Conservation (phyloP, 2,329 filamentous ascomycete species). For the Westerdykella sp. region DNA sequence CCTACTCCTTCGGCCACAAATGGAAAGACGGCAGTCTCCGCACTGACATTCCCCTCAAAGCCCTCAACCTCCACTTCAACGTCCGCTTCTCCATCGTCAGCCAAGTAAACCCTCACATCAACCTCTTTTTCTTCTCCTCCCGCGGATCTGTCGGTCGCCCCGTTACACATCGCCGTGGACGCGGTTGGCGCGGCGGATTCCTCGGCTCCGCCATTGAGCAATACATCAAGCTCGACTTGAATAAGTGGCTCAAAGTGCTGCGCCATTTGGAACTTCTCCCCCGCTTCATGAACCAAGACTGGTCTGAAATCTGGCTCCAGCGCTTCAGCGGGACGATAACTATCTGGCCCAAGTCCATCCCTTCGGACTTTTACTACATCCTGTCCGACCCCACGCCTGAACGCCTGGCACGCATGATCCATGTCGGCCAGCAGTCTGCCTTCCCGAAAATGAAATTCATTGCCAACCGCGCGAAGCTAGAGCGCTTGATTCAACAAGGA, state of each 20-base stretch:
- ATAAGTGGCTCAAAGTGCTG: constrained; percentile 95
- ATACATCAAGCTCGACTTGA: constrained; percentile 91
- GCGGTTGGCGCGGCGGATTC: constrained; percentile 94
- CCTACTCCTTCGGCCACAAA: constrained; percentile 96
- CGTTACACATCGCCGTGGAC: constrained; percentile 86
- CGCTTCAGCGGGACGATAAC: constrained; percentile 92
- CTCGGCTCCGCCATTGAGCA: constrained; percentile 88
- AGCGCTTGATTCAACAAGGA: constrained; percentile 59
- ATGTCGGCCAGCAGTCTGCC: constrained; percentile 78
- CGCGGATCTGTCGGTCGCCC: constrained; percentile 86
- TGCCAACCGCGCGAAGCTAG: constrained; percentile 76
- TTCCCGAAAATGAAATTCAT: constrained; percentile 93
- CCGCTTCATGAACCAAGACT: constrained; percentile 86
- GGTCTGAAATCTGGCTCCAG: constrained; percentile 94
- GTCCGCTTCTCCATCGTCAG: constrained; percentile 92
- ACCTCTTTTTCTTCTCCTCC: constrained; percentile 97
- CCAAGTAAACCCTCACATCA: constrained; percentile 93
- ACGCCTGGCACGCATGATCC: constrained; percentile 79
- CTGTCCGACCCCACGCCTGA: constrained; percentile 72
- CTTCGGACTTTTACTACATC: constrained; percentile 79
- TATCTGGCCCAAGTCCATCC: constrained; percentile 80
- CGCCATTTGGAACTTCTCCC: constrained; percentile 88
- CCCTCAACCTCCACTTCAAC: constrained; percentile 93
- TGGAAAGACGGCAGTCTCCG: constrained; percentile 96
- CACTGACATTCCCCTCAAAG: constrained; percentile 92